Conservation (phyloP, 2,329 filamentous ascomycete species). For the Trichoderma breve region DNA sequence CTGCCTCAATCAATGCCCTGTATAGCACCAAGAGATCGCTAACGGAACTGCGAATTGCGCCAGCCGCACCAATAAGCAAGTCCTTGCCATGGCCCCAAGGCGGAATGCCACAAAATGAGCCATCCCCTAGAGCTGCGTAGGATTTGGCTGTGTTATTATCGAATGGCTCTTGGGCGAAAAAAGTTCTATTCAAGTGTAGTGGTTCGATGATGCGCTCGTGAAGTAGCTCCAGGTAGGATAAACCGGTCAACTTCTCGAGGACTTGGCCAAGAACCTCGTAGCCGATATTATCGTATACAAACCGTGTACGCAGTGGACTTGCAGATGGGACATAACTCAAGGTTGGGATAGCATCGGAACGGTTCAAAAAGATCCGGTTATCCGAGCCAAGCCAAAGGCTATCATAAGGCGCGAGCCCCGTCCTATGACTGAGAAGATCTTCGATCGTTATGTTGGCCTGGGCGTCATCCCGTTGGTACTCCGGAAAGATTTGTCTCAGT, state of each 20-base stretch:
- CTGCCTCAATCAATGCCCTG: not conserved
- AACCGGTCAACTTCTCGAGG: not conserved
- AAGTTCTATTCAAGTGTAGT: not conserved
- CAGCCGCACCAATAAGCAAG: not conserved
- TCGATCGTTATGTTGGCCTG: not conserved
- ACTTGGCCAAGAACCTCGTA: not conserved
- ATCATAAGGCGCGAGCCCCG: not conserved
- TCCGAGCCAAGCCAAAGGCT: not conserved
- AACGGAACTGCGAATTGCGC: not conserved
- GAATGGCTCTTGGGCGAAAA: not conserved
- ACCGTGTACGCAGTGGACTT: not conserved
- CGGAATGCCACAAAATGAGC: not conserved
- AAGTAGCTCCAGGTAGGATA: not conserved
- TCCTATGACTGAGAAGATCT: not conserved
- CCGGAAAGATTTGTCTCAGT: not conserved
- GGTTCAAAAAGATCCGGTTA: not conserved
- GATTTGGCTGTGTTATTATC: not conserved
- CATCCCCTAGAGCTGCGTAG: not conserved
- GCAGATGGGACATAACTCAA: not conserved
- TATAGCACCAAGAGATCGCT: not conserved
- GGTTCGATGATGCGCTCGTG: not conserved
- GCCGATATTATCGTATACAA: not conserved
- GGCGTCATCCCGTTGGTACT: not conserved
- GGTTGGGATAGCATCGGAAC: not conserved
- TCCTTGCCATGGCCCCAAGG: not conserved